phyloP scores from a whole-genome alignment of 345 rosid genomes.

The Populus davidiana region DNA sequence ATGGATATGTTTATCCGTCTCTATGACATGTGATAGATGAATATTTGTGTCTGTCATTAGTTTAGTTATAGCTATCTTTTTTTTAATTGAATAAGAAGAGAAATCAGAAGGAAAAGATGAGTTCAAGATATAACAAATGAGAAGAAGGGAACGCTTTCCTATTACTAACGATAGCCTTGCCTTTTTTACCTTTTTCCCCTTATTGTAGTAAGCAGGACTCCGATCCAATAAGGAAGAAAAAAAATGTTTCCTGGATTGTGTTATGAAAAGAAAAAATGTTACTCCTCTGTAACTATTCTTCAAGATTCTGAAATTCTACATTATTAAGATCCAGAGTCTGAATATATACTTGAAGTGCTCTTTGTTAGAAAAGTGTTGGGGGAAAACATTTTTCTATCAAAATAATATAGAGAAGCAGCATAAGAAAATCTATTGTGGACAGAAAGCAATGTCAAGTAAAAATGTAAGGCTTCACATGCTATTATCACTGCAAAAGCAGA shows the following conservation, averaged over 20 bases:
- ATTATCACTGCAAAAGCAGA: neutral
- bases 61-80: too few relatives aligned
- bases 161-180: neutral
- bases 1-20: too few relatives aligned
- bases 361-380: neutral
- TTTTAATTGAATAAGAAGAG: too few relatives aligned
- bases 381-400: neutral
- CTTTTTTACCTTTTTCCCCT: neutral
- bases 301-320: neutral
- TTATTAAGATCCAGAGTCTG: neutral
- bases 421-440: neutral
- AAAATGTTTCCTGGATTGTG: neutral
- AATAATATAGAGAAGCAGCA: neutral
- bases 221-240: too few relatives aligned
- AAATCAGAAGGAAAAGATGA: neutral
- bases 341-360: neutral
- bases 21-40: neutral
- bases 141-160: neutral
- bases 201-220: neutral
- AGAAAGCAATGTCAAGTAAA: neutral
- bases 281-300: neutral
- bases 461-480: neutral
- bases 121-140: neutral
- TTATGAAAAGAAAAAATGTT: neutral
- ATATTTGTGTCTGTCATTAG: neutral